Conservation (phyloP, 441 rosid genomes). For the Rhodomyrtus psidioides region DNA sequence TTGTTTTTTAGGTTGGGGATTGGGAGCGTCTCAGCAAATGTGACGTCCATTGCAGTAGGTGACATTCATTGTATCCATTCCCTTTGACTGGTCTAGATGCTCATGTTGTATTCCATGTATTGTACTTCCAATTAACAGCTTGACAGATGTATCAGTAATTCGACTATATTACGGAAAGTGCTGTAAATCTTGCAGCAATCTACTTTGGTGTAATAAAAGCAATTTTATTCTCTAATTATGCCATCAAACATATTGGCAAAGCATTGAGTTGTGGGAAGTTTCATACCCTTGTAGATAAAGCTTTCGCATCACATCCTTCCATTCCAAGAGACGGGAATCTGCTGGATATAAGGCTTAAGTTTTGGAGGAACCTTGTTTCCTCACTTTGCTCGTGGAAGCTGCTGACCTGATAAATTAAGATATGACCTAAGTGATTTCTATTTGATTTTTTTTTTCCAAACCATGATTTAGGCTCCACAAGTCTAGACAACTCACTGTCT, state of each 20-base stretch:
- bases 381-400: not conserved
- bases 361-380: not conserved
- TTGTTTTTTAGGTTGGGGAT: conserved; percentile 16
- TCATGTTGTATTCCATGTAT: not conserved
- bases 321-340: not conserved
- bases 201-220: not conserved
- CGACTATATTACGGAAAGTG: not conserved
- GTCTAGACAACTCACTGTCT: conserved; percentile 40
- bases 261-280: not conserved
- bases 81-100: not conserved
- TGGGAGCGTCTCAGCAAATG: not conserved
- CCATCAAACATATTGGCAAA: not conserved
- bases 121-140: not conserved
- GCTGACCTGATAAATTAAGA: not conserved
- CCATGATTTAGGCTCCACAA: conserved; percentile 65
- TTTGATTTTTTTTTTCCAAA: conserved; percentile 10
- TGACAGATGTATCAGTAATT: not conserved
- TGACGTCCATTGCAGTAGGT: not conserved
- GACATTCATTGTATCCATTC: not conserved
- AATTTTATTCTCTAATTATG: not conserved
- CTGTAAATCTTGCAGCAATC: not conserved
- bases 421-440: not conserved
- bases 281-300: not conserved
- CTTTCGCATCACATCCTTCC: not conserved
- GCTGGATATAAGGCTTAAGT: not conserved